Evolutionary conservation across 192 early-diverging fungal species (phyloP), one percentile per base, ranked within the genome.

Genomic region (Chytriomyces confervae): DNA sequence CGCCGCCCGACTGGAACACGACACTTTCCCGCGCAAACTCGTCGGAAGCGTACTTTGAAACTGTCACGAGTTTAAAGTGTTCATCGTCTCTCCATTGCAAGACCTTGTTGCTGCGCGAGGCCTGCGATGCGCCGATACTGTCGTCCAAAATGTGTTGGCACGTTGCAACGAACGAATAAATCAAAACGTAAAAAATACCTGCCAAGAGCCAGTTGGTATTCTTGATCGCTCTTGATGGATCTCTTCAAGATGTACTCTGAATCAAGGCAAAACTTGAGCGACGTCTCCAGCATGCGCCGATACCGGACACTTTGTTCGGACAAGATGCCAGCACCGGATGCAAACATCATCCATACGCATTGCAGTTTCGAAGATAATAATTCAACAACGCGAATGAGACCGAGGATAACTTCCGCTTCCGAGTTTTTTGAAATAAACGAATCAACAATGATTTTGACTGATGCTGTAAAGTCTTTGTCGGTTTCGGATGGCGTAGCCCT

Each of bases 301-400:
- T n/a, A 45, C 62, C 45, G 8, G 11, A 74, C 16, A 62, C 57
- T 10, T 27, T 62, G 46, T 23, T 11, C 61, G 11, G 24, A 7
- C 36, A 74, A 8, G 43, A 74, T 57, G 27, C 50, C 72, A 10
- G 24, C 53, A 23, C 44, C 57, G 3, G 27, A 44, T 9, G 57
- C 23, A 47, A 74, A 74, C 9, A 74, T 61, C 72, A 74, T 74
- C 72, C 72, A 74, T 62, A 74, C 61, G 43, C 72, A 74, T 47
- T 62, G 72, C 16, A 74, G 18, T 27, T 74, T 74, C 5, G 57
- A 62, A 18, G 72, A 74, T 27, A 74, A 1, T 11, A 74, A 47
- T 23, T 74, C 72, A 4, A 63, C 18, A 43, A 63, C 72, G n/a
- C 72, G 72, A 45, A 74, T 57, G 5, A 74, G 29, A 20, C 72